Conservation (phyloP, 2,329 filamentous ascomycete genomes). For the Rachicladosporium sp. region DNA sequence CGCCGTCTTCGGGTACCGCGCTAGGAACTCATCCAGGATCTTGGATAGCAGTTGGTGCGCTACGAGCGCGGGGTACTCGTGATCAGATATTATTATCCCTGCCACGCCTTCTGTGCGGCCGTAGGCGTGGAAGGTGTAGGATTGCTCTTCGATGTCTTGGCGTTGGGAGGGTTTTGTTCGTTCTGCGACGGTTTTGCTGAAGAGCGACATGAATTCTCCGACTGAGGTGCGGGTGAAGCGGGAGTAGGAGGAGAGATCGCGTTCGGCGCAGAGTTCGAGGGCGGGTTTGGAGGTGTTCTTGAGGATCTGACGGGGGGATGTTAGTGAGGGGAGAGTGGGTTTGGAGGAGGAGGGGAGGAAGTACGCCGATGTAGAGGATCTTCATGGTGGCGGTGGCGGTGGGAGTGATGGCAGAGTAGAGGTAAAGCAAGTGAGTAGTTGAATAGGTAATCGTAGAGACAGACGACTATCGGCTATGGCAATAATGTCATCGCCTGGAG, state of each 20-base stretch:
- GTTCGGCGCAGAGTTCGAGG: conserved; percentile 63
- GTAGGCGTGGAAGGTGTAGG: conserved; percentile 49
- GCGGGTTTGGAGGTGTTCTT: conserved; percentile 68
- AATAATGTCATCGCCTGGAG: no score
- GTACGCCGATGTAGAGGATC: conserved; percentile 76
- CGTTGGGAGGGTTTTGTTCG: conserved; percentile 68
- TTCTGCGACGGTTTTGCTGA: conserved; percentile 78
- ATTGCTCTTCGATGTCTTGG: conserved; percentile 75
- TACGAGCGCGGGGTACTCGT: conserved; percentile 31
- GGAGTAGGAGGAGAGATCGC: conserved; percentile 65
- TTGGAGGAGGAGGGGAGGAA: conserved; percentile 17
- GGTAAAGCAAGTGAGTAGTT: no score
- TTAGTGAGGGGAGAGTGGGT: conserved; percentile 9
- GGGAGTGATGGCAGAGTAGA: no score
- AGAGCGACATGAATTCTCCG: conserved; percentile 67
- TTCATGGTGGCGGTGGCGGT: conserved; percentile 51
- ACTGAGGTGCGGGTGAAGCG: conserved; percentile 59
- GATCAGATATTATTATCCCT: conserved; percentile 13
- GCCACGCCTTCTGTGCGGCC: conserved; percentile 34
- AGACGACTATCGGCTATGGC: no score
- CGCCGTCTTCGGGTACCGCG: conserved; percentile 47
- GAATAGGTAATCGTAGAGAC: no score
- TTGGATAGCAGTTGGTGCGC: conserved; percentile 82
- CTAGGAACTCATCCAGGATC: conserved; percentile 74
- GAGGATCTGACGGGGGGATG: conserved; percentile 49